Evolutionary conservation across 1,139 yeast genomes (phyloP), one percentile per base, ranked within the genome.

Genomic region (Meyerozyma athensensis): DNA sequence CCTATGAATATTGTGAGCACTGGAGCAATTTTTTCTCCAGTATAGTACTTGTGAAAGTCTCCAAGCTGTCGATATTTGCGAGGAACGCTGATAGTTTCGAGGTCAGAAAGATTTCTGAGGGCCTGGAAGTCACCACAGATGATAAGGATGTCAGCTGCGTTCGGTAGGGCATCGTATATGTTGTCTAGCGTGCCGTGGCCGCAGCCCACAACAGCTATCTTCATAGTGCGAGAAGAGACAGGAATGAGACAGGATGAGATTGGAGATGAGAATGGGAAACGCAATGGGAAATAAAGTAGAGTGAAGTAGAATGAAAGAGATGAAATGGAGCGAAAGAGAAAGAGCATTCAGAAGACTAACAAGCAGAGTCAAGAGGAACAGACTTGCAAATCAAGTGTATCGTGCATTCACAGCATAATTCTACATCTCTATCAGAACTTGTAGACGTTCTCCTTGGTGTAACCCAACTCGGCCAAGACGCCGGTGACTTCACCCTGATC

Each of bases 401-500:
- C 43, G 79, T 81, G 2, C 98, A 97, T 58, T 92, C 98, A 45
- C 96, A 81, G 56, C 99, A 94, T 14, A 98, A 98, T 52, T 86
- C 92, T 0, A 89, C 72, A 5, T 94, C n/a, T 87, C 54, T 10
- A 35, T 45, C 79, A 92, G 61, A 87, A 92, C 72, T 92, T 92
- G 68, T 78, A 90, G 37, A 92, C 97, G 56, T 86, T 81, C 43
- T 85, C 90, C 70, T 86, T 83, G 63, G 77, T 66, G 78, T 76
- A 90, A 40, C 97, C 97, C 52, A 94, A 76, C 32, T 92, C 97
- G 54, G 79, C 79, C 59, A 94, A 79, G 39, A 79, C 77, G 56
- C 99, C 99, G 28, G 81, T 70, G 42, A 94, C 77, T 65, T 86
- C 96, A 63, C 98, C 98, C 71, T 92, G 98, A 58, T 90, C 97